Evolutionary conservation across 192 early-diverging fungal genomes (phyloP), one percentile per base, ranked within the genome.

Genomic region (Backusella liffmaniae): DNA sequence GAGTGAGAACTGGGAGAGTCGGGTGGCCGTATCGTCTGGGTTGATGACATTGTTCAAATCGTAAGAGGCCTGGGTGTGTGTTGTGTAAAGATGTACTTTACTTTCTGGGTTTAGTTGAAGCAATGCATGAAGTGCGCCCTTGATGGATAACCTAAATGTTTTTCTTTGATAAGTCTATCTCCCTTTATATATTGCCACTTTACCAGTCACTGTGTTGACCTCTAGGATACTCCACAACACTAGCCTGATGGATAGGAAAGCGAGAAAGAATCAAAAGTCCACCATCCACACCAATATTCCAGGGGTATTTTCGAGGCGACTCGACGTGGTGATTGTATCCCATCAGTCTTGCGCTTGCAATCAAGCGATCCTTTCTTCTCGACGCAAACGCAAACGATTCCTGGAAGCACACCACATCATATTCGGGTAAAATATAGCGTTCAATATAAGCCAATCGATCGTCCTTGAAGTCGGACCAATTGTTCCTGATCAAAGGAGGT

Each of bases 1-100:
- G 39, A 82, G 74, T 9, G 82, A 69, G 66, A 96, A 79, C 83
- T 96, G 95, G 23, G 80, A 72, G 49, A 92, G 74, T 15, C 92
- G 89, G 46, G 84, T 82, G 35, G 82, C 75, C 6, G 86, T 89
- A 46, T 88, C 90, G 23, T 82, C 85, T 66, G 84, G 85, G 4
- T 82, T 88, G 13, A 90, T 75, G 15, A 79, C 65, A n/a, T 88
- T 84, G 9, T 85, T 86, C 2, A 79, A 75, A 30, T 84, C 85
- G 65, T 92, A 91, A 2, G 92, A 92, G 21, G 93, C 93, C 82
- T 96, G 95, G 18, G 94, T 90, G 74, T 96, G 94, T 5, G 95
- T 96, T 13, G 89, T 95, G 78, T 94, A 94, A 36, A 95, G 41
- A 78, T 95, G 91, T 36, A 92, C 66, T 70, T 85, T 78, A 8